phyloP scores from a whole-genome alignment of 169 alveolate species.

The Sarcocystis neurona region DNA sequence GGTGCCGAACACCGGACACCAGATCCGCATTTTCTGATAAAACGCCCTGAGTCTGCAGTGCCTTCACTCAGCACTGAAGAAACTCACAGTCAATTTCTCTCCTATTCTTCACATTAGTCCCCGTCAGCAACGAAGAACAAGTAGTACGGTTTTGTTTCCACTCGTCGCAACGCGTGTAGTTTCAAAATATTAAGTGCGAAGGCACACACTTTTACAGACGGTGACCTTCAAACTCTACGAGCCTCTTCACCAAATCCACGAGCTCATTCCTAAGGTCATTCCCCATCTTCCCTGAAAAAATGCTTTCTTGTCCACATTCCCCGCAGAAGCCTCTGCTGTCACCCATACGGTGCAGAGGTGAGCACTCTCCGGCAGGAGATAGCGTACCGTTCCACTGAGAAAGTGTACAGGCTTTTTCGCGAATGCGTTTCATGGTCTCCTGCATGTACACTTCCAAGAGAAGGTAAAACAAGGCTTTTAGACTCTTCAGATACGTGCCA shows the following conservation, averaged over 20 bases:
- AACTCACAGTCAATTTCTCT: too few species aligned
- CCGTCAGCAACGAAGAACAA: too few species aligned
- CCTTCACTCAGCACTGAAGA: too few species aligned
- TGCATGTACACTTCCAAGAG: slow-evolving; percentile 16
- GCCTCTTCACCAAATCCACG: slow-evolving; percentile 32
- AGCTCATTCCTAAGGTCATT: background rate
- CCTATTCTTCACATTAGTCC: too few species aligned
- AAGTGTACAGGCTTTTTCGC: background rate
- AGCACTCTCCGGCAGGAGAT: background rate
- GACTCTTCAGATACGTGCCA: slow-evolving; percentile 27
- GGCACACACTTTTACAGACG: too few species aligned
- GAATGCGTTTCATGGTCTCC: background rate
- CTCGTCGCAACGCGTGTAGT: too few species aligned
- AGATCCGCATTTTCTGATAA: too few species aligned
- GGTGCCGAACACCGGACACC: too few species aligned
- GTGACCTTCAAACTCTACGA: slow-evolving; percentile 61
- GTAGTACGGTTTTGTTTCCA: too few species aligned
- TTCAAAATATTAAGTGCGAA: too few species aligned
- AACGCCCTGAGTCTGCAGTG: too few species aligned
- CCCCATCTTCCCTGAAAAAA: slow-evolving; percentile 11
- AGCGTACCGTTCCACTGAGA: background rate
- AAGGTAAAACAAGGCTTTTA: slow-evolving; percentile 10
- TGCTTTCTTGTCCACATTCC: background rate
- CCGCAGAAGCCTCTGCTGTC: background rate
- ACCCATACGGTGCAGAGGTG: background rate